Percentiles rank a stretch among this genome's conserved stretches.
Conservation (phyloP, 2,329 filamentous ascomycete genomes). For the Mycogone perniciosa region DNA sequence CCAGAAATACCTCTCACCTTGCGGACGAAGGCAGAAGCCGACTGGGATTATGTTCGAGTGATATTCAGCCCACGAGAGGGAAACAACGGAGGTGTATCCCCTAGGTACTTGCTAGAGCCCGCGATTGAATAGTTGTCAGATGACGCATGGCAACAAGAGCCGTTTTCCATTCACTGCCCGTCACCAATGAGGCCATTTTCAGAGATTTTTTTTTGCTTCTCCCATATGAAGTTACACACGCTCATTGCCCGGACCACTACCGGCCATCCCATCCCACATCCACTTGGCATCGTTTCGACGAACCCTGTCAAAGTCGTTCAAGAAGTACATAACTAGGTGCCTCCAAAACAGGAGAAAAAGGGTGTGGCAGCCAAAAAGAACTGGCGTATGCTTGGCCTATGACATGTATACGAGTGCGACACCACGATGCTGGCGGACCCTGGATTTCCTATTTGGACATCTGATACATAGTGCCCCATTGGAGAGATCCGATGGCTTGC, state of each 20-base stretch:
- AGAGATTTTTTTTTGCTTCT: neutral
- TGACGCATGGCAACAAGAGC: neutral
- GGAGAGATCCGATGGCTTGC: no score
- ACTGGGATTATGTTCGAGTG: constrained; percentile 3
- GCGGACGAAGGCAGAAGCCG: constrained; percentile 13
- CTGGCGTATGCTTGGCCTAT: neutral
- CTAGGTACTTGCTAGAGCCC: neutral
- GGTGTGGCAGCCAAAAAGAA: neutral
- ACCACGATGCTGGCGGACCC: neutral
- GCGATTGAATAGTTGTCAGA: neutral
- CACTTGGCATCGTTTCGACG: constrained; percentile 11
- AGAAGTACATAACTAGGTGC: constrained; percentile 4
- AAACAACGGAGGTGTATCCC: neutral
- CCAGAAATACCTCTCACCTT: constrained; percentile 21
- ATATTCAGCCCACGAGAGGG: neutral
- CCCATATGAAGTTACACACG: constrained; percentile 1
- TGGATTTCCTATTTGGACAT: constrained; percentile 3
- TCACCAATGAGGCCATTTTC: neutral
- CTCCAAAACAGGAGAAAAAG: neutral
- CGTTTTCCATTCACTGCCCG: neutral
- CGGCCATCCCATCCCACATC: constrained; percentile 6
- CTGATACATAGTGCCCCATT: neutral
- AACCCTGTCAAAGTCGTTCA: constrained; percentile 6
- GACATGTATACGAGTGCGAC: neutral
- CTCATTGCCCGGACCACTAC: constrained; percentile 3